Conservation (phyloP, 2,329 filamentous ascomycete genomes). For the Neonectria ditissima region DNA sequence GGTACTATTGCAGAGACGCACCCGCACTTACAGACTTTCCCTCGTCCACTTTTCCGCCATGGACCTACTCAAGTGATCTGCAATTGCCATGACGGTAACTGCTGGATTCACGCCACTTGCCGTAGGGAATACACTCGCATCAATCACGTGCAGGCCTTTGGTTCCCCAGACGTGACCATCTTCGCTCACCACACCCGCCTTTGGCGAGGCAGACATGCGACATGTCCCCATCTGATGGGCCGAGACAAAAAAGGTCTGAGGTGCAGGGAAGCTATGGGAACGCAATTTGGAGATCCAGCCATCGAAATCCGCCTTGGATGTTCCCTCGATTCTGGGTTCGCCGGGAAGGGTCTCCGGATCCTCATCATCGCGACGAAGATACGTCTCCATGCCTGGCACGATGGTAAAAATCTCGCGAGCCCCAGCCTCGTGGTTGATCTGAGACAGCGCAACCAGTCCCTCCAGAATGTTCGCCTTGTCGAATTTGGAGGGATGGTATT, state of each 20-base stretch:
- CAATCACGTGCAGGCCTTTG: conserved; percentile 71
- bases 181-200: conserved; percentile 64
- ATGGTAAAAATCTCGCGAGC: conserved; percentile 78
- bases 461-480: conserved; percentile 76
- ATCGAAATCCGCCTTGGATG: conserved; percentile 57
- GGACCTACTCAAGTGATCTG: conserved; percentile 51
- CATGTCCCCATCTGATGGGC: conserved; percentile 82
- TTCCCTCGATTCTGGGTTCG: conserved; percentile 54
- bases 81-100: conserved; percentile 76
- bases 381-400: conserved; percentile 70
- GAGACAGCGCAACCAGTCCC: conserved; percentile 74
- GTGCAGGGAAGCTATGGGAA: conserved; percentile 4
- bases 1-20: too few relatives aligned
- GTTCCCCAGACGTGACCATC: conserved; percentile 70
- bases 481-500: conserved; percentile 73
- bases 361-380: conserved; percentile 53
- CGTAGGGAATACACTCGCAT: conserved; percentile 76
- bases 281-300: conserved; percentile 48
- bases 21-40: conserved; percentile 6
- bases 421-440: conserved; percentile 78
- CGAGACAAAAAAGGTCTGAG: conserved; percentile 64
- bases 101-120: conserved; percentile 81
- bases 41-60: conserved; percentile 3
- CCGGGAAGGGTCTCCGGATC: neutral
- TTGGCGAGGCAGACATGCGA: conserved; percentile 68